Evolutionary conservation across 1,284 basidiomycete species (phyloP), one percentile per base, ranked within the genome.

Genomic region (Chalciporus sp.): DNA sequence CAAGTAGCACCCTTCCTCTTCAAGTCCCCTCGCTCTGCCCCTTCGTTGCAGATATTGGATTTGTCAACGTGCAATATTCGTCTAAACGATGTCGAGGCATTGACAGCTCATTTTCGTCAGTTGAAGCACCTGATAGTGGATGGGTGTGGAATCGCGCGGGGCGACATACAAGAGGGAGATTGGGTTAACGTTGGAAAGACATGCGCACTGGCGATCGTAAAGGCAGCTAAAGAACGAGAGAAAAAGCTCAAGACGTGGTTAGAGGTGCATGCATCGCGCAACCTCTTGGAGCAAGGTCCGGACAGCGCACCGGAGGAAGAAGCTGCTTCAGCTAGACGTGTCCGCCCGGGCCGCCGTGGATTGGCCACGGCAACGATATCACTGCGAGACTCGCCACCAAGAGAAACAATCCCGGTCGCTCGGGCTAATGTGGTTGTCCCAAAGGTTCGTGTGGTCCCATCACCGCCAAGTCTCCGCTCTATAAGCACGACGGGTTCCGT

Each of bases 281-380:
- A 23, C 28, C 29, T 23, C 23, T 11, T 27, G 2, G 43, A 47
- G 14, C 14, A 39, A n/a, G 53, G 42, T 3, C 12, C 14, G 40
- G 35, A 10, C n/a, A 35, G 7, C 5, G 50, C 11, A 17, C 42
- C 31, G 12, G 47, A 57, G 31, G 57, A 39, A 44, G 51, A 27
- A 6, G 40, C 42, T 26, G 48, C 19, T 26, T 49, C 33, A 29
- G 42, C 31, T 46, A 60, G 60, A 56, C 65, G 57, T 19, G 50
- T 48, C 61, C 72, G 71, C 58, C 68, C 68, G 31, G 81, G 83
- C 14, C 72, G 83, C 42, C 76, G 74, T 46, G 83, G 83, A 10
- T 54, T 86, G 12, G 79, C 83, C 3, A 78, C 76, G 7, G 76
- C 84, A 17, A 79, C 82, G 0, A 77, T 86, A 58, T 83, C 83